These are phyloP conservation scores for Fagopyrum tataricum DNA, from an alignment of 148 eudicot species.

Conservation along the genomic window DNA sequence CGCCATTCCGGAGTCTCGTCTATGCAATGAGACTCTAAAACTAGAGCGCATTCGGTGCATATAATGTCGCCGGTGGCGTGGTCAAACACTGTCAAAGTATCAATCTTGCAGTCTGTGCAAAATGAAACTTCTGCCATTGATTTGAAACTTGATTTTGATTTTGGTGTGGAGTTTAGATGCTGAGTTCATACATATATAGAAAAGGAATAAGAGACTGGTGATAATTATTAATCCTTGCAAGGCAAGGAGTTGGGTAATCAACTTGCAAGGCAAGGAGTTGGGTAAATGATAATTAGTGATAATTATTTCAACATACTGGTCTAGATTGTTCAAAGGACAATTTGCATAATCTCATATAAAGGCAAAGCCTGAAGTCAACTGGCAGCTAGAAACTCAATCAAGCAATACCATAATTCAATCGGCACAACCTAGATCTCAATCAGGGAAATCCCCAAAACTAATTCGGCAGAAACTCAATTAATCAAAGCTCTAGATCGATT, in stretches of 20 bases:
- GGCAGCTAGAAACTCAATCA: background rate
- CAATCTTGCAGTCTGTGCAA: constrained; percentile 36
- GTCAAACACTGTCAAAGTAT: constrained; percentile 38
- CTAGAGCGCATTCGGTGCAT: constrained; percentile 48
- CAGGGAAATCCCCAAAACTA: background rate
- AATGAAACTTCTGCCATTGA: constrained; percentile 15
- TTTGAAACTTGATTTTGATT: background rate
- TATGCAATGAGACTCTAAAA: constrained; percentile 38
- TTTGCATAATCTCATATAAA: background rate
- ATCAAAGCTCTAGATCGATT: background rate
- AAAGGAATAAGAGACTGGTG: background rate
- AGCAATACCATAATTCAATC: background rate
- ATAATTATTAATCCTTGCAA: background rate
- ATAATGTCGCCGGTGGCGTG: constrained; percentile 50
- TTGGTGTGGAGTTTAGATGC: background rate
- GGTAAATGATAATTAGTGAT: background rate
- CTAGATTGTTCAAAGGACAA: background rate
- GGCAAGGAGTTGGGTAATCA: background rate
- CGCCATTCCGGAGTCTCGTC: constrained; percentile 59
- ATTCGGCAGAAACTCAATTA: background rate
- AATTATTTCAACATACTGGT: background rate
- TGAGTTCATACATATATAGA: background rate
- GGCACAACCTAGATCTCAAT: background rate
- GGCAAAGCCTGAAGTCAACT: background rate
- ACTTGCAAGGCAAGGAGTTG: background rate